These are phyloP conservation scores for Trichosporon sp. DNA, from an alignment of 1,284 basidiomycete species.

Conservation along the genomic window DNA sequence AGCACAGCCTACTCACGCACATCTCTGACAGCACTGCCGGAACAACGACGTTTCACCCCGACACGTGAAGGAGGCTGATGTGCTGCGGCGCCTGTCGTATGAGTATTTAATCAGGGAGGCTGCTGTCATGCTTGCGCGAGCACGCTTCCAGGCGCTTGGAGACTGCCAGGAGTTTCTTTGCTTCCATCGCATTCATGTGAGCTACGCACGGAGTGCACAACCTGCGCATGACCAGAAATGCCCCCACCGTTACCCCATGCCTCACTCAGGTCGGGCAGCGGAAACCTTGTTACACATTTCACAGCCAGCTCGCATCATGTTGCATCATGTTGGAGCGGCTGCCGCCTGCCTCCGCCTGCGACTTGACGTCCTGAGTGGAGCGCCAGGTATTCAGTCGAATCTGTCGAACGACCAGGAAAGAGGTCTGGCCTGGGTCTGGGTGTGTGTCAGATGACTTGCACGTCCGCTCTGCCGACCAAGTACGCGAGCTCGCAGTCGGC, in stretches of 20 bases:
- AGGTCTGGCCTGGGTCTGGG: not conserved
- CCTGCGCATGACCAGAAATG: not conserved
- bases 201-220: not conserved
- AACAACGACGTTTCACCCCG: not conserved
- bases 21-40: not conserved
- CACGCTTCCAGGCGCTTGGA: not conserved
- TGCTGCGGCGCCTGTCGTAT: not conserved
- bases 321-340: not conserved
- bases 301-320: not conserved
- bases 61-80: not conserved
- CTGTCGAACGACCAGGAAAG: not conserved
- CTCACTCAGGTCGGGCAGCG: not conserved
- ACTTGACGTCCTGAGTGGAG: not conserved
- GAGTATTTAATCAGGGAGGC: not conserved
- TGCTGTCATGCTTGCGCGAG: not conserved
- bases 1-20: not conserved
- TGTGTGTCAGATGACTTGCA: not conserved
- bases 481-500: not conserved
- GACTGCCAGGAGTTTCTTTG: not conserved
- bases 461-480: not conserved
- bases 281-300: slow-evolving; percentile 5
- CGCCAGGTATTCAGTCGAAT: not conserved
- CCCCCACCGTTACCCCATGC: not conserved
- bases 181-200: not conserved
- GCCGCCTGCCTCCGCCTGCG: not conserved